A percentile compares a stretch with the other conserved stretches of the same genome.
These are phyloP conservation scores for Pisolithus tinctorius DNA, from an alignment of 768 basidiomycete species.

Conservation along the genomic window DNA sequence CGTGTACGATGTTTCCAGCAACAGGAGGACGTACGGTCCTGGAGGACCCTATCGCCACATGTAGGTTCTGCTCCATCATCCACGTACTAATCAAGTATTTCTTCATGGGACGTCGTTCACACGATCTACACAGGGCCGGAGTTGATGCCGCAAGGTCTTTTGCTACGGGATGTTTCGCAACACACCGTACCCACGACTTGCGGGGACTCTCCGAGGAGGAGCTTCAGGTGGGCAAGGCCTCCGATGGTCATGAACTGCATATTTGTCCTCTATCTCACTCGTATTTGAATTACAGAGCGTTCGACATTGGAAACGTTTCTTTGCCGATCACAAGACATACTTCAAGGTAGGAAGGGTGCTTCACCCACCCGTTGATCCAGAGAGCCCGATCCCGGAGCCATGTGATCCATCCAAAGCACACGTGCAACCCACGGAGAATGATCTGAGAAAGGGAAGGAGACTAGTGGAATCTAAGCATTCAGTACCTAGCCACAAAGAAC, in stretches of 20 bases:
- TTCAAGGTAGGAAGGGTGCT: slow-evolving; percentile 67
- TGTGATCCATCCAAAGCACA: slow-evolving; percentile 60
- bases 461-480: slow-evolving; percentile 17
- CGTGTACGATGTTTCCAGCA: slow-evolving; percentile 87
- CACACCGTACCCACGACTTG: slow-evolving; percentile 86
- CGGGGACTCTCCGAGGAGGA: slow-evolving; percentile 74
- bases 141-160: slow-evolving; percentile 88
- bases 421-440: slow-evolving; percentile 20
- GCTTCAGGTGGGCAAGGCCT: slow-evolving; percentile 45
- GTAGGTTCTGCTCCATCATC: slow-evolving; percentile 30
- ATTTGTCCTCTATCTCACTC: background rate
- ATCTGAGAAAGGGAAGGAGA: slow-evolving; percentile 22
- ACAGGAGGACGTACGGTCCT: slow-evolving; percentile 72
- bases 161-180: slow-evolving; percentile 88
- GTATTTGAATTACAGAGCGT: slow-evolving; percentile 45
- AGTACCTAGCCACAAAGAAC: slow-evolving; percentile 7
- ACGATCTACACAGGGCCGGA: slow-evolving; percentile 54
- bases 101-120: slow-evolving; percentile 17
- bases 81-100: background rate
- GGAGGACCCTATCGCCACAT: slow-evolving; percentile 79
- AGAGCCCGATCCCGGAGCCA: slow-evolving; percentile 64
- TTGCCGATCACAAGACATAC: slow-evolving; percentile 75
- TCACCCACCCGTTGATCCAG: slow-evolving; percentile 72
- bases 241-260: background rate
- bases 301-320: slow-evolving; percentile 88